Conservation (phyloP, 2,329 filamentous ascomycete genomes). For the Cryphonectria radicalis region DNA sequence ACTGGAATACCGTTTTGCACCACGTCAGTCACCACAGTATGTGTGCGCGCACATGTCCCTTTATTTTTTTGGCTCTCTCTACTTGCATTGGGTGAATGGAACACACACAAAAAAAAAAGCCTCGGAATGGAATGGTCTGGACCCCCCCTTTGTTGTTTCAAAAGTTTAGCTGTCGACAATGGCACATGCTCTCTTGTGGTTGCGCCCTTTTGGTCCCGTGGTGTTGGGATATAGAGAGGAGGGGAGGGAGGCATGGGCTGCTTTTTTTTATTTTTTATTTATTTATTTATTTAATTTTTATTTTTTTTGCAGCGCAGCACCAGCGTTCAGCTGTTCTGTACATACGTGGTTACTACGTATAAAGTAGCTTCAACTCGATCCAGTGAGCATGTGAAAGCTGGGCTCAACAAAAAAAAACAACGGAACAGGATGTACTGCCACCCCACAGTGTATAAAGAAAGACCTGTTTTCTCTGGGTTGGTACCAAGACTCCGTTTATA, state of each 20-base stretch:
- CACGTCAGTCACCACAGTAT: background rate
- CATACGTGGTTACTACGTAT: too few relatives aligned
- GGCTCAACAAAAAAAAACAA: background rate
- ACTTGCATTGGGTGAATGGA: background rate
- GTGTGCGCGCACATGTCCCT: background rate
- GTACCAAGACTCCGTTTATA: background rate
- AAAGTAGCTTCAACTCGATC: background rate
- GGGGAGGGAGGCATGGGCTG: too few relatives aligned
- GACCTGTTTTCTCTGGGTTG: background rate
- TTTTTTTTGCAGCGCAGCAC: background rate
- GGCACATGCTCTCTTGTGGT: background rate
- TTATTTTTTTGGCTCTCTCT: background rate
- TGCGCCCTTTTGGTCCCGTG: background rate
- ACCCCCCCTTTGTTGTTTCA: background rate
- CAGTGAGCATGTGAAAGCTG: slow-evolving; percentile 1
- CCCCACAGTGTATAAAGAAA: background rate
- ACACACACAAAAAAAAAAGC: background rate
- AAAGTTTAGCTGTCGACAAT: background rate
- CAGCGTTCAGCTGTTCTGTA: background rate
- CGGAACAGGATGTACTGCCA: too few relatives aligned
- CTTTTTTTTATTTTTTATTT: background rate
- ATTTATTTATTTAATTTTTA: too few relatives aligned
- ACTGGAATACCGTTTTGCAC: background rate
- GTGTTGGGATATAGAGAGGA: background rate
- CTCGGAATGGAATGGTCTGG: background rate